Evolutionary conservation across 1,139 yeast genomes (phyloP), one percentile per base, ranked within the genome.

Genomic region (Nakaseomyces kungkrabaensis): DNA sequence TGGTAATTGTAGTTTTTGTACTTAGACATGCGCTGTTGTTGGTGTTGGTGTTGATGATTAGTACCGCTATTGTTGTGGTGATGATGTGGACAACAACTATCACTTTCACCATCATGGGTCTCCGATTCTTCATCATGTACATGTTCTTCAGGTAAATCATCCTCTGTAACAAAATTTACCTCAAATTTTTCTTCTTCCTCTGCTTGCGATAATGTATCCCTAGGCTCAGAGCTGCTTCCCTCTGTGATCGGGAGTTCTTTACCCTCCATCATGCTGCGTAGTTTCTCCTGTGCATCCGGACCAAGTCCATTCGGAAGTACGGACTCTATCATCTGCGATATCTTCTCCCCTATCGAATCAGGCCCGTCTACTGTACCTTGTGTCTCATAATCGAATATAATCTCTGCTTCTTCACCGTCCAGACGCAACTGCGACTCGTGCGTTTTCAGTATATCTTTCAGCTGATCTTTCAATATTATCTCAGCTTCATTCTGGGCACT

Each of bases 371-470:
- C 52, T n/a, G 60, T 50, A 25, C 54, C 59, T 40, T 60, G 59
- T 2, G 60, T 56, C 32, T 60, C 65, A 45, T 61, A 62, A 48
- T 64, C 68, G 50, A 64, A 64, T 38, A 63, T 58, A 43, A 63
- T 56, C 45, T 63, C 66, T 4, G 62, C 62, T 32, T 61, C 63
- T 25, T 56, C 60, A 10, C 54, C 61, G 41, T 58, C 57, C 9
- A 61, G 49, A 46, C 56, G 61, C 24, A 61, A 45, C 47, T 59
- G 63, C 11, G 65, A 58, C 40, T 59, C 61, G 7, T 55, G 33
- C 55, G 49, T 32, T 13, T 48, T 54, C 29, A 47, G 26, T 26
- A 38, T 43, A n/a, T 47, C 37, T 11, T 51, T 41, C n/a, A 45
- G 31, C 27, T 50, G 47, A 10, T 43, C 41, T n/a, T 33, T 38